phyloP scores from a whole-genome alignment of 2,329 filamentous ascomycete genomes.

The Colletotrichum somersetense region DNA sequence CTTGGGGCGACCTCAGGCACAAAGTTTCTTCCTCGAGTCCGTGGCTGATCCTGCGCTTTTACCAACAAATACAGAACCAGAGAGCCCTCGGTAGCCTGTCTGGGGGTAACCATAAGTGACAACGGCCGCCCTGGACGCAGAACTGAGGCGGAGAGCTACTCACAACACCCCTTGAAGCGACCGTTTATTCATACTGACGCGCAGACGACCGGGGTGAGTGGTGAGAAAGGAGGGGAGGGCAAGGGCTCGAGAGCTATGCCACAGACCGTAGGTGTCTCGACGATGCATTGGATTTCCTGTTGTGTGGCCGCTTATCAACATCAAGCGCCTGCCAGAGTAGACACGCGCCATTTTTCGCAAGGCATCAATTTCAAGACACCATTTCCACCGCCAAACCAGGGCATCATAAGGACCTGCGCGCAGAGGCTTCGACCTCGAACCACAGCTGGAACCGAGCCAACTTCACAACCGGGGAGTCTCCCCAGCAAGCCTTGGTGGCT shows the following conservation, averaged over 20 bases:
- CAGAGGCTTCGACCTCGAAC: background rate
- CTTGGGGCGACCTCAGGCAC: background rate
- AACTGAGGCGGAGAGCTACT: background rate
- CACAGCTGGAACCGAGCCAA: background rate
- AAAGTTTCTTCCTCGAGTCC: background rate
- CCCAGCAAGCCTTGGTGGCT: background rate
- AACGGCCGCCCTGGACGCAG: slow-evolving; percentile 6
- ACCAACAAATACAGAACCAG: background rate
- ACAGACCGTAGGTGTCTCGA: slow-evolving; percentile 1
- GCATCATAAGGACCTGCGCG: background rate
- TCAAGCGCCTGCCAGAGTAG: background rate
- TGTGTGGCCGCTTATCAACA: background rate
- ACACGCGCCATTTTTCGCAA: background rate
- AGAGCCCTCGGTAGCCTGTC: background rate
- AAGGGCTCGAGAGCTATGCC: background rate
- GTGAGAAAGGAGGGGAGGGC: slow-evolving; percentile 6
- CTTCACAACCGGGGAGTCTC: background rate
- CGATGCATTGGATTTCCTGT: background rate
- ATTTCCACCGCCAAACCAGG: background rate
- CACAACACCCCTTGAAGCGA: slow-evolving; percentile 3
- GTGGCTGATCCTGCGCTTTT: background rate
- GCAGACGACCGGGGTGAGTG: slow-evolving; percentile 13
- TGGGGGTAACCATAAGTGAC: background rate
- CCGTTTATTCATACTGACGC: slow-evolving; percentile 23
- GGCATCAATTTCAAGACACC: background rate